Percentiles rank a stretch among this genome's conserved stretches.
These are phyloP conservation scores for Drechslerella coelobrocha DNA, from an alignment of 2,329 filamentous ascomycete genomes.

Conservation along the genomic window DNA sequence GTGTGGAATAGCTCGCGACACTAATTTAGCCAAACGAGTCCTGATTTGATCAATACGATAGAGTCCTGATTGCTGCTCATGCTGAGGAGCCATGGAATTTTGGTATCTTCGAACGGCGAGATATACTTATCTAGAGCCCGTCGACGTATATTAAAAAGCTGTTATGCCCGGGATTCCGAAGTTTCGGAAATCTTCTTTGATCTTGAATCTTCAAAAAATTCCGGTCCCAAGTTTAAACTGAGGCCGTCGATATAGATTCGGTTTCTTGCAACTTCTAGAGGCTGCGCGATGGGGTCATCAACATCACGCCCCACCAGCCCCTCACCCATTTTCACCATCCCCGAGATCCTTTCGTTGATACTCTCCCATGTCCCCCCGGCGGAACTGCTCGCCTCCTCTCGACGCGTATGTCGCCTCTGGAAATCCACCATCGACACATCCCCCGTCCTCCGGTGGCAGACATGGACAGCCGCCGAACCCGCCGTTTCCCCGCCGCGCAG, in stretches of 20 bases:
- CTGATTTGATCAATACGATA: background rate
- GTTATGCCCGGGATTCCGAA: too few species aligned
- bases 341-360: conserved; percentile 20
- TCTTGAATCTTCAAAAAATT: too few species aligned
- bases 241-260: background rate
- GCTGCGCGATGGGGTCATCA: conserved; percentile 1
- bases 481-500: conserved; percentile 1
- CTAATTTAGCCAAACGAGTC: background rate
- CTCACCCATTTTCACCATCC: conserved; percentile 12
- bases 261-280: too few species aligned
- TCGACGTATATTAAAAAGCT: too few species aligned
- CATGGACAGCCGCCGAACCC: conserved; percentile 1
- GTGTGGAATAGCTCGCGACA: background rate
- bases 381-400: conserved; percentile 6
- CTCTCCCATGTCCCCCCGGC: conserved; percentile 4
- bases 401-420: conserved; percentile 26
- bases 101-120: too few species aligned
- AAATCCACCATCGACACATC: conserved; percentile 13
- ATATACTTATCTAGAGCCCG: too few species aligned
- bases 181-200: too few species aligned
- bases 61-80: too few species aligned
- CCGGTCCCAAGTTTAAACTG: background rate
- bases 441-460: conserved; percentile 11
- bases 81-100: too few species aligned
- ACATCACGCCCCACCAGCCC: background rate